phyloP scores from a whole-genome alignment of 768 basidiomycete genomes.

The Termitomyces titanicus region DNA sequence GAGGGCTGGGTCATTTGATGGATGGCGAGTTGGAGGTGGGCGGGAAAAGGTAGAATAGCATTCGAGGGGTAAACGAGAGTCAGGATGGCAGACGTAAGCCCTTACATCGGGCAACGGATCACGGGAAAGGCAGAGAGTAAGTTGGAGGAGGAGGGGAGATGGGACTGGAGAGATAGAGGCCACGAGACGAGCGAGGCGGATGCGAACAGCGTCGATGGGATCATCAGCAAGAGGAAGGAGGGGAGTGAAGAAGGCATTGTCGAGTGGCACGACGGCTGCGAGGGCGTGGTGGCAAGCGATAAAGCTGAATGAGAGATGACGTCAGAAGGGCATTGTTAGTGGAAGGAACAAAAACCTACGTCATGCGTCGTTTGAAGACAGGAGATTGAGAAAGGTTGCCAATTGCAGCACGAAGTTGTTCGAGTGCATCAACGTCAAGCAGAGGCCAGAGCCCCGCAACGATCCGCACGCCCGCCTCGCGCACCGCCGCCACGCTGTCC shows the following conservation, averaged over 20 bases:
- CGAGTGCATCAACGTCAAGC: conserved; percentile 21
- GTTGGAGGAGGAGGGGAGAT: conserved; percentile 31
- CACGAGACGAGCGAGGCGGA: conserved; percentile 76
- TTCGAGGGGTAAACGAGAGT: conserved; percentile 4
- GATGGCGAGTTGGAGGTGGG: conserved; percentile 21
- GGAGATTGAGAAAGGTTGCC: conserved; percentile 41
- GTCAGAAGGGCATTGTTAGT: conserved; percentile 4
- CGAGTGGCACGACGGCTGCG: conserved; percentile 35
- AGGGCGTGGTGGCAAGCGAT: conserved; percentile 71
- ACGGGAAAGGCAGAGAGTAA: conserved; percentile 44
- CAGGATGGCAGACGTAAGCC: conserved; percentile 47
- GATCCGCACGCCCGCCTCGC: conserved; percentile 70
- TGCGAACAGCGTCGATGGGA: conserved; percentile 76
- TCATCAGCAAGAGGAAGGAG: conserved; percentile 61
- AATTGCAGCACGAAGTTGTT: conserved; percentile 38
- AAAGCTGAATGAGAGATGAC: conserved; percentile 44
- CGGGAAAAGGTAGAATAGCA: conserved; percentile 34
- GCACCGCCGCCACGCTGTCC: conserved; percentile 81
- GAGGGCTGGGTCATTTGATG: not conserved
- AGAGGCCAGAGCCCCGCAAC: conserved; percentile 22
- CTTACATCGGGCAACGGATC: conserved; percentile 62
- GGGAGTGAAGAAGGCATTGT: conserved; percentile 50
- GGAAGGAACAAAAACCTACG: conserved; percentile 42
- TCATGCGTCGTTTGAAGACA: conserved; percentile 62
- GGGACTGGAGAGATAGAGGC: conserved; percentile 25